Evolutionary conservation across 768 basidiomycete genomes (phyloP), one percentile per base, ranked within the genome.

Genomic region (Termitomyces sp.): DNA sequence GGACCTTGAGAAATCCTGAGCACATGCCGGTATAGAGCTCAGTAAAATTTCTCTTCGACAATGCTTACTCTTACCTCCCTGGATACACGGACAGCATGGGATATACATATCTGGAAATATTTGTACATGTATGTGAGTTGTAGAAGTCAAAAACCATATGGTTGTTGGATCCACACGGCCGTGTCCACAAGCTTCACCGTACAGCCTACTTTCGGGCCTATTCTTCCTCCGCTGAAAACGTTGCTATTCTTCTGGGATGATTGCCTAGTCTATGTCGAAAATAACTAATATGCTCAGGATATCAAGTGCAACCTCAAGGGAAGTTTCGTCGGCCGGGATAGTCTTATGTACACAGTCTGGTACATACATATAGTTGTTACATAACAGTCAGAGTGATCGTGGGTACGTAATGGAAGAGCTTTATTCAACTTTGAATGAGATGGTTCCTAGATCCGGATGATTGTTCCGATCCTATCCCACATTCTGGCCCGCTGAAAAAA

Each of bases 371-470:
- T n/a, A n/a, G n/a, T n/a, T n/a, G n/a, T n/a, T n/a, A n/a, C n/a
- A n/a, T n/a, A n/a, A n/a, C n/a, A n/a, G n/a, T n/a, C n/a, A n/a
- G n/a, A n/a, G n/a, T n/a, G n/a, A n/a, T n/a, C n/a, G 27, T 27
- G 27, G 27, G 27, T 4, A 27, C 27, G 27, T 27, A 27, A 27
- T 27, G 27, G 27, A 27, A 27, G 27, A 27, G 27, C 27, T 27
- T 27, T 27, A 11, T 15, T 34, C 11, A 34, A 49, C 36, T 22
- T 34, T 4, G 18, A 18, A 9, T 20, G 12, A 34, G 33, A 34
- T 51, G 15, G 58, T 62, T 60, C 61, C 63, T 62, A 27, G 51
- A 61, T 34, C 54, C n/a, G 13, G n/a, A 7, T 12, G 12, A n/a
- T 18, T 31, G 20, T 48, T 58, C 55, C 56, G 58, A 64, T 61